Evolutionary conservation across 306 rosid species (phyloP).

Genomic region (Sesbania bispinosa): DNA sequence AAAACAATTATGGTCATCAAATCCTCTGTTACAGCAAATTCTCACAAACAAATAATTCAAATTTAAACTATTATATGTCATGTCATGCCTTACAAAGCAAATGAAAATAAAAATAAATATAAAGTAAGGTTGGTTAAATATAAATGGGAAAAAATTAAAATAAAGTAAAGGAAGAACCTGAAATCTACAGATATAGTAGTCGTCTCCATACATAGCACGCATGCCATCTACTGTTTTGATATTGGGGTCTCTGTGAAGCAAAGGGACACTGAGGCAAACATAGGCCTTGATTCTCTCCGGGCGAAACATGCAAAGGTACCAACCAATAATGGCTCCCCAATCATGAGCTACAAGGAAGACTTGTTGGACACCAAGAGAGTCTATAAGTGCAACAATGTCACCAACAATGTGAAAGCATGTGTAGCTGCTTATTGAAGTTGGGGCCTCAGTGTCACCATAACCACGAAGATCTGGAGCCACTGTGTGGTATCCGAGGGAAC

Average conservation of each 20-base stretch:
- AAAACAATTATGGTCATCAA: neutral
- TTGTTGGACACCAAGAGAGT: conserved; percentile 7
- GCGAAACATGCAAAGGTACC: conserved; percentile 36
- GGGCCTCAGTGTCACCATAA: conserved; percentile 35
- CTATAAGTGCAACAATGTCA: conserved; percentile 18
- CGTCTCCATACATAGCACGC: conserved; percentile 29
- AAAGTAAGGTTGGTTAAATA: too few relatives aligned
- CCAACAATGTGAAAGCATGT: conserved; percentile 17
- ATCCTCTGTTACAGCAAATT: neutral
- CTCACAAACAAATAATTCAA: neutral
- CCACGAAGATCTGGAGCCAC: conserved; percentile 39
- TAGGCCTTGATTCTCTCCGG: conserved; percentile 28
- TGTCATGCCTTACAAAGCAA: too few relatives aligned
- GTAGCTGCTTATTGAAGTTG: neutral
- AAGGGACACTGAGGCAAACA: conserved; percentile 28
- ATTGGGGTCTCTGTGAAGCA: neutral
- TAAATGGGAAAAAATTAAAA: neutral
- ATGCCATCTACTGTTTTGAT: neutral
- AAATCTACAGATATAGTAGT: conserved; percentile 37
- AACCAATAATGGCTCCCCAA: conserved; percentile 30
- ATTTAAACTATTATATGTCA: too few relatives aligned
- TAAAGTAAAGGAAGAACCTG: conserved; percentile 23
- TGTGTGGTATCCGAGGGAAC: conserved; percentile 24
- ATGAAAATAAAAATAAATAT: too few relatives aligned
- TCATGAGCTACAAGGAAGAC: conserved; percentile 40